Evolutionary conservation across 1,139 yeast genomes (phyloP).

Genomic region (Komagataea norvegica): DNA sequence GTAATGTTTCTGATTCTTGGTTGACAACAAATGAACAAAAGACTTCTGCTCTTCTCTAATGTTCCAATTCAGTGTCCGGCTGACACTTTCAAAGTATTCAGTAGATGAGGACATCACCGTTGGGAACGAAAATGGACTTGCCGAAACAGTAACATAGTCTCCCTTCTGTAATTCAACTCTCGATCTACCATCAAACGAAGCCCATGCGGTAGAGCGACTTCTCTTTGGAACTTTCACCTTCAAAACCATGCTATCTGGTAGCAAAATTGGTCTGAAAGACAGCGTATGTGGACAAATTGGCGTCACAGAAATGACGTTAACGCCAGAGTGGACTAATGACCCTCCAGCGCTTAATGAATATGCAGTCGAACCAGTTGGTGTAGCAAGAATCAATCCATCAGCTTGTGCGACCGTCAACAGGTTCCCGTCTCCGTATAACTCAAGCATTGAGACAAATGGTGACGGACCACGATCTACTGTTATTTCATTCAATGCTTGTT

Average conservation of each 20-base stretch:
- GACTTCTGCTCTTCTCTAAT: conserved; percentile 78
- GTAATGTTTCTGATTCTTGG: conserved; percentile 39
- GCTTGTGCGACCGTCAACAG: conserved; percentile 84
- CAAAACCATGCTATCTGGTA: conserved; percentile 81
- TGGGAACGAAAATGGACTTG: conserved; percentile 82
- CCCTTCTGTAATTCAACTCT: conserved; percentile 68
- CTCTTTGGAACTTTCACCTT: conserved; percentile 67
- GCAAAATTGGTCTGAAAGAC: conserved; percentile 78
- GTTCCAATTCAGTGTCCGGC: conserved; percentile 84
- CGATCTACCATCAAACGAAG: conserved; percentile 82
- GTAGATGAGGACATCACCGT: conserved; percentile 71
- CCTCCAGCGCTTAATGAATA: conserved; percentile 91
- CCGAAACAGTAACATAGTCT: conserved; percentile 71
- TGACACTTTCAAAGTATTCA: conserved; percentile 79
- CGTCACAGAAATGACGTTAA: conserved; percentile 81
- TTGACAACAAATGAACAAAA: conserved; percentile 50
- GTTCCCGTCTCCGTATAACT: conserved; percentile 76
- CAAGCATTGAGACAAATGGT: conserved; percentile 80
- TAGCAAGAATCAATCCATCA: conserved; percentile 82
- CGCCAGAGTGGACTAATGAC: conserved; percentile 83
- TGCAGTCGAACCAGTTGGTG: conserved; percentile 93
- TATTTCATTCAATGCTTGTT: conserved; percentile 77
- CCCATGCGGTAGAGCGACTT: conserved; percentile 80
- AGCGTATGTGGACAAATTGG: conserved; percentile 92
- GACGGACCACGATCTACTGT: conserved; percentile 88